Conservation (phyloP, 2,329 filamentous ascomycete genomes). For the Cercospora sp. region DNA sequence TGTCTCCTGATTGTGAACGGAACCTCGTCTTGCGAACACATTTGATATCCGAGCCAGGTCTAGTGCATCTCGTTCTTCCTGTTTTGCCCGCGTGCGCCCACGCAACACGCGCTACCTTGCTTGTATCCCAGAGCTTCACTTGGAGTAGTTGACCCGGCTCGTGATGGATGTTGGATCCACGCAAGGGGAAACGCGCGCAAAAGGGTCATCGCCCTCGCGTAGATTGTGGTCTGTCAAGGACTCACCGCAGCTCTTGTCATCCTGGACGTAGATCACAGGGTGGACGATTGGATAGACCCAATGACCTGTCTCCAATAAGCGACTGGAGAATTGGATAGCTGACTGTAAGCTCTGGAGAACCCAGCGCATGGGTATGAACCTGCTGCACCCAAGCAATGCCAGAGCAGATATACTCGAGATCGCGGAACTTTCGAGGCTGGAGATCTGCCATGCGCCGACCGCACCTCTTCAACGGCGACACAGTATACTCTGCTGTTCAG, state of each 20-base stretch:
- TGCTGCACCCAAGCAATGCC: conserved; percentile 13
- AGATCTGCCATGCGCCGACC: neutral
- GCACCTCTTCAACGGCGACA: neutral
- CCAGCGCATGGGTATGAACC: conserved; percentile 4
- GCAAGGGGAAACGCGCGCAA: neutral
- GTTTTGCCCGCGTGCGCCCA: neutral
- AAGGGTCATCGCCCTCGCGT: neutral
- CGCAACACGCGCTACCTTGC: neutral
- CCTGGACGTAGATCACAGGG: neutral
- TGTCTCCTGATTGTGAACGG: neutral
- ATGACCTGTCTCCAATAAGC: neutral
- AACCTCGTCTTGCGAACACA: neutral
- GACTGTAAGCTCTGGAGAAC: conserved; percentile 1
- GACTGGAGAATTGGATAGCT: neutral
- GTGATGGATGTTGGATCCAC: neutral
- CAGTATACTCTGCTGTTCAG: neutral
- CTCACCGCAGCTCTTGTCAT: neutral
- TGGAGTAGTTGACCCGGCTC: neutral
- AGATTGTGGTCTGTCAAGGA: neutral
- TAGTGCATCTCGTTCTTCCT: neutral
- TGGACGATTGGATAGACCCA: neutral
- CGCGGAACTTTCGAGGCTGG: conserved; percentile 7
- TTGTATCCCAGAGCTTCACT: neutral
- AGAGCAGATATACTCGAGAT: conserved; percentile 17
- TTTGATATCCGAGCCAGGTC: neutral